Base-by-base conservation (phyloP, 352 stramenopile genomes). In the Thalassiosira pacifica region DNA sequence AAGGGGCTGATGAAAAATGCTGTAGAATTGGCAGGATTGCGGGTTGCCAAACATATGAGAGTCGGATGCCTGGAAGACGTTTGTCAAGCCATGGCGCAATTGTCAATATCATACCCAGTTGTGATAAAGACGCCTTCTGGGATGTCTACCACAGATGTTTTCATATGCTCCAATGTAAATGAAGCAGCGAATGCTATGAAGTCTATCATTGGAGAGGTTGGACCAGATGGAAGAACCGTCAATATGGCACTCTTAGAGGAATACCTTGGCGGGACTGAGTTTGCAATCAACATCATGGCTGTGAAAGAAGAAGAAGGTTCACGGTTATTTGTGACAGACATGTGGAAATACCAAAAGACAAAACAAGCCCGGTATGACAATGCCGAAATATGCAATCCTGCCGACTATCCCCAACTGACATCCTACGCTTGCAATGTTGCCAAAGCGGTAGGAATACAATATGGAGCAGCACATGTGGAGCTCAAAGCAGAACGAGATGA, bases 321-420 rank as follows among this genome's bases (percentile, higher is more conserved):
- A 26, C 72, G 37, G 1, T 26, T 72, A 29, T 1, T 79, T 27
- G 60, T 79, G 5, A 82, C 74, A 2, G 74, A 82, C 34, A 66
- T 82, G 31, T 82, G 74, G 74, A 74, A 76, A 59, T 82, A 82
- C 29, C 19, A 76, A 55, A 82, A 82, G 24, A 70, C 66, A 42
- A 42, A 65, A 27, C 11, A 48, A 24, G 74, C 63, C 27, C 53
- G 74, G 22, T 74, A 82, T 27, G 26, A 48, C 13, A 40, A 57
- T 72, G 65, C 63, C 24, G 52, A 74, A 82, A 85, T 83, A 55
- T 83, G 68, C 59, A 72, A 79, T 66, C 76, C 66, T 37, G 57
- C n/a, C 22, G 76, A 85, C 26, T 42, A 76, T 53, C 42, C 63
- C 0, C 10, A 57, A 59, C 55, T 83, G 11, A 18, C 72, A 60